These are phyloP conservation scores for Rhytidhysteron rufulum DNA, from an alignment of 2,329 filamentous ascomycete genomes.

Conservation along the genomic window DNA sequence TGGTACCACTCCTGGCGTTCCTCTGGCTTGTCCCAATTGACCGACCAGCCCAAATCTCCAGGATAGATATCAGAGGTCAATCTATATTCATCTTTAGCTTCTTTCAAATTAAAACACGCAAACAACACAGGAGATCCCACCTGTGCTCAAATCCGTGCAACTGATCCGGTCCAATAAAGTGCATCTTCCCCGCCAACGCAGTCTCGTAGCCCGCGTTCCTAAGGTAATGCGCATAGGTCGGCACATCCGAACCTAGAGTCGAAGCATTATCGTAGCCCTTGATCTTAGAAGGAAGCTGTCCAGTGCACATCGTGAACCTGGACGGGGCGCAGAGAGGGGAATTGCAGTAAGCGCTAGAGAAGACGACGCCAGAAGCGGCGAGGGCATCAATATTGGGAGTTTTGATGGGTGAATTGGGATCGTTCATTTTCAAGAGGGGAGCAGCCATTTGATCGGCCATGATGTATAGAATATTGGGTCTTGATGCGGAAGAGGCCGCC, in stretches of 20 bases:
- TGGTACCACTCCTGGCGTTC: conserved; percentile 87
- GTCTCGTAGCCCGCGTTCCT: conserved; percentile 84
- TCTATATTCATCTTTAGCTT: conserved; percentile 36
- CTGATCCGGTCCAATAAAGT: conserved; percentile 87
- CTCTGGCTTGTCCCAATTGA: conserved; percentile 90
- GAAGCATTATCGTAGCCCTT: conserved; percentile 89
- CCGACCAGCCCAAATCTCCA: conserved; percentile 88
- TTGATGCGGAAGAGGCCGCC: conserved; percentile 27
- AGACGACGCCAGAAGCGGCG: conserved; percentile 78
- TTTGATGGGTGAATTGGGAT: conserved; percentile 82
- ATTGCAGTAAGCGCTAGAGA: conserved; percentile 92
- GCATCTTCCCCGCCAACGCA: conserved; percentile 91
- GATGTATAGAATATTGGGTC: conserved; percentile 83
- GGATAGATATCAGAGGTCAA: conserved; percentile 96
- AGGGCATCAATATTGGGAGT: conserved; percentile 85
- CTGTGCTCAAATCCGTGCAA: conserved; percentile 85
- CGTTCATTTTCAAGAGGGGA: conserved; percentile 87
- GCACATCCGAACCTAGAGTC: conserved; percentile 76
- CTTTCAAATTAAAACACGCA: too few species aligned
- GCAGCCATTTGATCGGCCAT: conserved; percentile 96
- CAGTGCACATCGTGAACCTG: conserved; percentile 91
- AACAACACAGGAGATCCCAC: conserved; percentile 5
- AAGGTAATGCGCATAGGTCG: conserved; percentile 90
- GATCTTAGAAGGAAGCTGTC: conserved; percentile 86
- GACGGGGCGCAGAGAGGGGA: conserved; percentile 90